Percentiles rank a stretch among this genome's conserved stretches.
Evolutionary conservation across 345 rosid genomes (phyloP).

Genomic region (Ailanthus altissimus): DNA sequence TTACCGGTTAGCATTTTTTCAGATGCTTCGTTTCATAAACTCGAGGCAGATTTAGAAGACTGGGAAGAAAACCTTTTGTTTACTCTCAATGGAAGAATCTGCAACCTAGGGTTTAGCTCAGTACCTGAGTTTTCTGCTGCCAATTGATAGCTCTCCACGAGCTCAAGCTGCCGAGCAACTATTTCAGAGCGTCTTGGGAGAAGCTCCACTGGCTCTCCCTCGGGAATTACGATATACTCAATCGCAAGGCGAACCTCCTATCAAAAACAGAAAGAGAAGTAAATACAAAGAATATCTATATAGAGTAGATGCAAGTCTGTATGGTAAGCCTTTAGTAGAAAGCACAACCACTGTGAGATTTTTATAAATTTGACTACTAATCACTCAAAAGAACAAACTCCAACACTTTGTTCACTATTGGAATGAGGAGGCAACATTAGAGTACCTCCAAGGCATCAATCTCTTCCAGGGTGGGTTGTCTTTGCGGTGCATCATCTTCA

Average conservation of each 20-base stretch:
- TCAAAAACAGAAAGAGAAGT: constrained; percentile 20
- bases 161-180: constrained; percentile 83
- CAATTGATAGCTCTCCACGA: constrained; percentile 85
- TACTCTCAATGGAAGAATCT: constrained; percentile 76
- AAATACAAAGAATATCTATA: not conserved
- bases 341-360: not conserved
- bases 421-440: no score
- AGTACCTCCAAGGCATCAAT: constrained; percentile 93
- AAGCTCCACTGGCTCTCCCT: constrained; percentile 95
- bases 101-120: constrained; percentile 75
- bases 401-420: no score
- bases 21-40: constrained; percentile 21
- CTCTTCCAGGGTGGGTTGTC: constrained; percentile 91
- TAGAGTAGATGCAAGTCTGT: not conserved
- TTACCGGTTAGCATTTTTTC: constrained; percentile 28
- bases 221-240: constrained; percentile 90
- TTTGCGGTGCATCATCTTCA: constrained; percentile 81
- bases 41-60: constrained; percentile 33
- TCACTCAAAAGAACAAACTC: not conserved
- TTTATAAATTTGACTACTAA: not conserved
- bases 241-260: constrained; percentile 94
- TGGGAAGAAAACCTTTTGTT: constrained; percentile 47
- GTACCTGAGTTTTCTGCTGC: constrained; percentile 86
- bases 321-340: not conserved
- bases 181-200: constrained; percentile 87